Evolutionary conservation across 2,329 filamentous ascomycete species (phyloP).

Genomic region (Penicillium sp.): DNA sequence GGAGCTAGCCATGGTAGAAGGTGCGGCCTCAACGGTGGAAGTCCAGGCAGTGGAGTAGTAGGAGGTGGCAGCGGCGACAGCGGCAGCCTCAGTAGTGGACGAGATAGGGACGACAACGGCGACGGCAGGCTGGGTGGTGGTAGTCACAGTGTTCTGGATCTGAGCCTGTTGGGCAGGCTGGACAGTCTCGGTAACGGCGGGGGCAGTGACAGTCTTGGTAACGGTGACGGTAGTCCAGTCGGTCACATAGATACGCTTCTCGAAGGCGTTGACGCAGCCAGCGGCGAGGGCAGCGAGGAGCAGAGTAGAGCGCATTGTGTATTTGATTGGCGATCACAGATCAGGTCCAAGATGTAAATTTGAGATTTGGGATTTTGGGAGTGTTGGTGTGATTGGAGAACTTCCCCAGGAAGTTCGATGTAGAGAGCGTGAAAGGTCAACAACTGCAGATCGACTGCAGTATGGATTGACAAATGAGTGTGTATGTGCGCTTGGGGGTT

Average conservation of each 20-base stretch:
- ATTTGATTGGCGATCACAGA: conserved; percentile 32
- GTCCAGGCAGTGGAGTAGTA: conserved; percentile 28
- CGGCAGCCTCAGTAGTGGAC: conserved; percentile 21
- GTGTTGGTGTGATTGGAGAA: conserved; percentile 22
- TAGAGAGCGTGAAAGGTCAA: conserved; percentile 23
- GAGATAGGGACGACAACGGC: conserved; percentile 19
- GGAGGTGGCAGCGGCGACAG: conserved; percentile 18
- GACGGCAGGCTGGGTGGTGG: conserved; percentile 7
- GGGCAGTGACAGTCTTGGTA: conserved; percentile 42
- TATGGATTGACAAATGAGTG: conserved; percentile 26
- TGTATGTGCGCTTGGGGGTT: conserved; percentile 20
- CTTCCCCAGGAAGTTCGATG: conserved; percentile 47
- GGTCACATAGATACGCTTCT: conserved; percentile 46
- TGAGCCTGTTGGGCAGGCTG: conserved; percentile 19
- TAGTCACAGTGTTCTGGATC: conserved; percentile 6
- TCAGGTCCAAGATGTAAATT: conserved; percentile 27
- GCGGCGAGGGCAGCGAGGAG: conserved; percentile 45
- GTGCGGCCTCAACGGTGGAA: conserved; percentile 52
- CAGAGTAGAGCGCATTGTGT: conserved; percentile 43
- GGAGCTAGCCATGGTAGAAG: conserved; percentile 43
- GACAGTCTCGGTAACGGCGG: conserved; percentile 37
- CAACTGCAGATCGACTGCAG: conserved; percentile 45
- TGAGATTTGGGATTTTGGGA: neutral
- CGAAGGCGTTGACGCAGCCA: conserved; percentile 41
- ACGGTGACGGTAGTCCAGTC: conserved; percentile 46